Evolutionary conservation across 2,329 filamentous ascomycete species (phyloP), one percentile per base, ranked within the genome.

Genomic region (Ustilaginoidea virens): DNA sequence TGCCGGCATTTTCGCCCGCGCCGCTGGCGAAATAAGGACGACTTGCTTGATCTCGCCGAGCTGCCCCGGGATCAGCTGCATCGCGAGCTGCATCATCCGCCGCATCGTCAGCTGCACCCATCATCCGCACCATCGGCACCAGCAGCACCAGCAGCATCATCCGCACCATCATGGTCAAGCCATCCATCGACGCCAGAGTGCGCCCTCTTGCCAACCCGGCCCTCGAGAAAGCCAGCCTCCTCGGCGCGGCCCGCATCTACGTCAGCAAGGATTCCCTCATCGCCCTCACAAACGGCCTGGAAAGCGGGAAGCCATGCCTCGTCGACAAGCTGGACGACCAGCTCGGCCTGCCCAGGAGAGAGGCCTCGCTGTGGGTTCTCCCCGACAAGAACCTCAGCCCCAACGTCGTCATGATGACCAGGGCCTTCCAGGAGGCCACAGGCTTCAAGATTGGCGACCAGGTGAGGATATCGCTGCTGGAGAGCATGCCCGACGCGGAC

Each of bases 381-480:
- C 58, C 62, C 2, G 61, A 63, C 25, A 66, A 75, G 47, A 73
- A 74, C 42, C 58, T 82, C 39, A 67, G 74, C 44, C 71, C 70
- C 39, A 68, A 75, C 36, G 63, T 82, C 32, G 60, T 80, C 28
- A 66, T 86, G 60, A 70, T 81, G 58, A 75, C 80, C 14, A 75
- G 80, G 36, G 62, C 71, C 5, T 70, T 92, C 30, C 76, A 80
- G 36, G 75, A 80, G 20, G 66, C 71, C 5, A 79, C 79, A 39
- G 71, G 70, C 1, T 67, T 92, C 40, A 76, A 77, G 35, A 59
- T 90, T 4, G 74, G 73, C 11, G 79, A 85, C 27, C 66, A 72
- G 28, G 56, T 67, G 19, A 53, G 52, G 19, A 59, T 92, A 27
- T 61, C 64, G 6, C 65, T 86, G 15, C 58, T 63, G 2, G 61